Conservation (phyloP, 345 rosid genomes). For the Cardamine resedifolia region DNA sequence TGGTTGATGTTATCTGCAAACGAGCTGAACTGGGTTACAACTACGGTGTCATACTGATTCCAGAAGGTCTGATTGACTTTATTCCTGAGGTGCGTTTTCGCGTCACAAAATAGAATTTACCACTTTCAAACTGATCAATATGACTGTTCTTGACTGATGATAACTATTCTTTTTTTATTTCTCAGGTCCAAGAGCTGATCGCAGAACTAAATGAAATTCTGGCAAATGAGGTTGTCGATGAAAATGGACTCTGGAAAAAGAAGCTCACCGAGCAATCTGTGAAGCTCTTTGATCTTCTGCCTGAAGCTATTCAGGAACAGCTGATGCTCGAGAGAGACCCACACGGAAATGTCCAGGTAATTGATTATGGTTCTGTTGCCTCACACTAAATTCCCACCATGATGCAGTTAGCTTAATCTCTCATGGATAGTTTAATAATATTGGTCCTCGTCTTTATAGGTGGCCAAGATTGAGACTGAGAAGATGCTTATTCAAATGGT, state of each 20-base stretch:
- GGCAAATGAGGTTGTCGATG: constrained; percentile 85
- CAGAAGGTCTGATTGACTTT: constrained; percentile 98
- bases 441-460: constrained; percentile 45
- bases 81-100: constrained; percentile 77
- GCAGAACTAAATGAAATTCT: constrained; percentile 91
- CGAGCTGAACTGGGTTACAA: constrained; percentile 77
- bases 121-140: constrained; percentile 1
- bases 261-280: constrained; percentile 72
- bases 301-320: constrained; percentile 90
- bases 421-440: background rate
- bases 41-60: constrained; percentile 95
- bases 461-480: constrained; percentile 98
- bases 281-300: constrained; percentile 83
- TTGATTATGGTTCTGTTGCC: background rate
- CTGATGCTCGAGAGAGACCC: constrained; percentile 99
- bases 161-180: background rate
- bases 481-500: constrained; percentile 99
- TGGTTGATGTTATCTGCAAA: constrained; percentile 80
- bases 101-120: background rate
- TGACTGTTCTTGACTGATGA: background rate
- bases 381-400: background rate
- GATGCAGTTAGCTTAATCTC: background rate
- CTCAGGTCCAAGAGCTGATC: constrained; percentile 89
- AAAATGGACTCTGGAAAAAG: constrained; percentile 78
- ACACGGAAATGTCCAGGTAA: constrained; percentile 99